Conservation (phyloP, 495 filamentous ascomycete genomes). For the Aspergillus nidulans region DNA sequence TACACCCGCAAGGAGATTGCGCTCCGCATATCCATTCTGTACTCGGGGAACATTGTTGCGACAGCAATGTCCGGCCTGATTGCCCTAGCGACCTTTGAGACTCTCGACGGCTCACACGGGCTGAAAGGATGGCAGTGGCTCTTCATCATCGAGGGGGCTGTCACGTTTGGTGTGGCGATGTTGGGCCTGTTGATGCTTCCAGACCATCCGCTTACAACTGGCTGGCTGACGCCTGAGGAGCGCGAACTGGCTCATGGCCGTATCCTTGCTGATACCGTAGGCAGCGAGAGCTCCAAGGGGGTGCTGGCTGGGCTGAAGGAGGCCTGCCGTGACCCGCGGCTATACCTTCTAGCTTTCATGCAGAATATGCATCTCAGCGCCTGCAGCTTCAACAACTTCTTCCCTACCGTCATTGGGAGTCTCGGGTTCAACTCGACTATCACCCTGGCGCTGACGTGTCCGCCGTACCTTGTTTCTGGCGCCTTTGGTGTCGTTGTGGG, state of each 20-base stretch:
- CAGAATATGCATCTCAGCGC: constrained; percentile 24
- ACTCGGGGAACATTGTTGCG: constrained; percentile 35
- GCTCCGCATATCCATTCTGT: constrained; percentile 14
- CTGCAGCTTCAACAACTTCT: constrained; percentile 41
- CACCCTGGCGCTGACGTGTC: constrained; percentile 49
- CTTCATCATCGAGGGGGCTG: constrained; percentile 5
- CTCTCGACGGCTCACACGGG: constrained; percentile 6
- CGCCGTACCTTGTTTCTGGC: constrained; percentile 45
- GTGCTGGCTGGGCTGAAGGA: background rate
- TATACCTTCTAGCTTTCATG: constrained; percentile 12
- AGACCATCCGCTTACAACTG: background rate
- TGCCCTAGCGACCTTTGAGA: constrained; percentile 20
- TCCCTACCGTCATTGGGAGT: constrained; percentile 50
- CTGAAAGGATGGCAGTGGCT: constrained; percentile 17
- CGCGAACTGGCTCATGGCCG: background rate
- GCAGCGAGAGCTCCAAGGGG: background rate
- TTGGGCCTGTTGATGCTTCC: background rate
- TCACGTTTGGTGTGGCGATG: background rate
- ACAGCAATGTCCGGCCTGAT: constrained; percentile 45
- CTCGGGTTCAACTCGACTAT: constrained; percentile 48
- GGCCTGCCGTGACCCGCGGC: background rate
- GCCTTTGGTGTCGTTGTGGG: constrained; percentile 39
- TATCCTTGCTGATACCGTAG: background rate
- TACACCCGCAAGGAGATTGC: no score
- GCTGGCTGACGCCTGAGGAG: background rate